Conservation (phyloP, 768 basidiomycete genomes). For the Amanita inopinata region DNA sequence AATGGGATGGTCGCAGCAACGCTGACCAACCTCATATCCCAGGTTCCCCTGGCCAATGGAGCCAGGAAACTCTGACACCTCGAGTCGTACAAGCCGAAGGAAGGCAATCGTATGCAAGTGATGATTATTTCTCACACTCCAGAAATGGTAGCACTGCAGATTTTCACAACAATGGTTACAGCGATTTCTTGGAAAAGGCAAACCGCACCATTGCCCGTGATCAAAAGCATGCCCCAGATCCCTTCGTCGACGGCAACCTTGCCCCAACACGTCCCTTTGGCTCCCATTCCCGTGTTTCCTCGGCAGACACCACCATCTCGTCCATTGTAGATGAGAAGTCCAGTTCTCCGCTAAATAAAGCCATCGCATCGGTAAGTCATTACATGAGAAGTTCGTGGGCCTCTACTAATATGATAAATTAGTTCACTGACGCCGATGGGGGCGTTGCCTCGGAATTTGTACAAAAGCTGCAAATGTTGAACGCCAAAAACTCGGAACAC, state of each 20-base stretch:
- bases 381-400: background rate
- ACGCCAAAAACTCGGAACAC: constrained; percentile 80
- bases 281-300: constrained; percentile 66
- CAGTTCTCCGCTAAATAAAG: constrained; percentile 89
- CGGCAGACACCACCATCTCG: constrained; percentile 87
- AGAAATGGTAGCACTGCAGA: constrained; percentile 23
- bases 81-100: constrained; percentile 23
- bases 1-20: constrained; percentile 63
- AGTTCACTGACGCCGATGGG: constrained; percentile 93
- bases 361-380: constrained; percentile 67
- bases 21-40: constrained; percentile 34
- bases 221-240: constrained; percentile 71
- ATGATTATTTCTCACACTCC: constrained; percentile 43
- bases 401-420: background rate
- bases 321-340: constrained; percentile 88
- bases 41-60: constrained; percentile 55
- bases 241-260: constrained; percentile 60
- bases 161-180: constrained; percentile 36
- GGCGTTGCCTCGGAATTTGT: constrained; percentile 88
- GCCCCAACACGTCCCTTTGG: constrained; percentile 72
- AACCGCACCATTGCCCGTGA: constrained; percentile 78
- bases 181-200: constrained; percentile 76
- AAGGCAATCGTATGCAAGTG: constrained; percentile 44
- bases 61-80: constrained; percentile 45
- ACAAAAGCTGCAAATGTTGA: constrained; percentile 68